A percentile compares a stretch with the other conserved stretches of the same genome.
Evolutionary conservation across 2,329 filamentous ascomycete genomes (phyloP).

Genomic region (Aspergillus versicolor): DNA sequence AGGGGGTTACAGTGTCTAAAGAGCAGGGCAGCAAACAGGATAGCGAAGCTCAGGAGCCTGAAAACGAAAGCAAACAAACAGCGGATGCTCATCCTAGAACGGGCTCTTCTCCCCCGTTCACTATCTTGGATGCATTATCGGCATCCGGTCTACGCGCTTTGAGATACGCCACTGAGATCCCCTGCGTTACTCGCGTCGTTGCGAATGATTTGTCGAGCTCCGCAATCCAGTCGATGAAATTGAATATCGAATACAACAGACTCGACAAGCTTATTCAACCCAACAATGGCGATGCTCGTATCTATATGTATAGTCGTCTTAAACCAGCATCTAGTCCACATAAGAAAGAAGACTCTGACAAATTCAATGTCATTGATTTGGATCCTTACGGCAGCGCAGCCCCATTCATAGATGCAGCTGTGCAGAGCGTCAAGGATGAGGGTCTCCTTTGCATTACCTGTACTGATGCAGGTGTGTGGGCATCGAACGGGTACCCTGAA

Average conservation of each 20-base stretch:
- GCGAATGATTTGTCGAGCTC: conserved; percentile 84
- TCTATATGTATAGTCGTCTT: conserved; percentile 81
- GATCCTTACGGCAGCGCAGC: conserved; percentile 95
- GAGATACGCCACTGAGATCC: conserved; percentile 87
- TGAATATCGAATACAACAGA: conserved; percentile 82
- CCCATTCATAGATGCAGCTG: conserved; percentile 85
- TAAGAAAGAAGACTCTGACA: conserved; percentile 45
- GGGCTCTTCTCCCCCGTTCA: conserved; percentile 55
- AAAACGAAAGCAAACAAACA: conserved; percentile 11
- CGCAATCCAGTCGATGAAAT: conserved; percentile 75
- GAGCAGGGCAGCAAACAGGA: conserved; percentile 20
- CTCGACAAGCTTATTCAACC: conserved; percentile 69
- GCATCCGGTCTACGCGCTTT: conserved; percentile 89
- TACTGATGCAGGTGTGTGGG: conserved; percentile 93
- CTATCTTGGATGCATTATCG: conserved; percentile 92
- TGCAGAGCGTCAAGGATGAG: conserved; percentile 84
- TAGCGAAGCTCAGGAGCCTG: conserved; percentile 20
- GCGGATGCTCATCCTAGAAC: conserved; percentile 25
- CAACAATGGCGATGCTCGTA: conserved; percentile 78
- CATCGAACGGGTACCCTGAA: conserved; percentile 89
- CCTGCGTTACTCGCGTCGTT: conserved; percentile 76
- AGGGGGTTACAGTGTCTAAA: conserved; percentile 7
- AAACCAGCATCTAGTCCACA: conserved; percentile 39
- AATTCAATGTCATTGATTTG: conserved; percentile 92
- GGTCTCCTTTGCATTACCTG: conserved; percentile 93